These are phyloP conservation scores for Seminavis robusta DNA, from an alignment of 108 stramenopile genomes.

Conservation along the genomic window DNA sequence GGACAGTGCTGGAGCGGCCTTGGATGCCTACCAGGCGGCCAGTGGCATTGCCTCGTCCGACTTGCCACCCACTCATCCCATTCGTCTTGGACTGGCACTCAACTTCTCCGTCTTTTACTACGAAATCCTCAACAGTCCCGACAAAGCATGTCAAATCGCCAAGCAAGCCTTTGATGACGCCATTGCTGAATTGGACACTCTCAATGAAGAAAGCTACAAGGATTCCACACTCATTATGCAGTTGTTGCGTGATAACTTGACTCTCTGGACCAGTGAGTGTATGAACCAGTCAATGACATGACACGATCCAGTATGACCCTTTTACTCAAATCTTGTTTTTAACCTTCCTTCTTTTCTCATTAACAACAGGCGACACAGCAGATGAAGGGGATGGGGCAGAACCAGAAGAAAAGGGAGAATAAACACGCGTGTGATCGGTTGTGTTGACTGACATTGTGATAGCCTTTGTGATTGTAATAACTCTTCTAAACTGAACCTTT, in stretches of 20 bases:
- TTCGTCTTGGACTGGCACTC: conserved; percentile 99
- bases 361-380: no score
- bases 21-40: conserved; percentile 98
- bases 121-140: conserved; percentile 97
- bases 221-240: conserved; percentile 99
- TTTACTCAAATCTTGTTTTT: no score
- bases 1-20: conserved; percentile 89
- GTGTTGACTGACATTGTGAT: no score
- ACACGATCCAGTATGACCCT: no score
- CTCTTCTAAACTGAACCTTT: no score
- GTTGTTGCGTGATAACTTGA: conserved; percentile 99
- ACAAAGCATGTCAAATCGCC: conserved; percentile 95
- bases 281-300: conserved; percentile 61
- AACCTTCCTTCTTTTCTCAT: no score
- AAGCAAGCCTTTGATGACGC: conserved; percentile 99
- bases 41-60: conserved; percentile 93
- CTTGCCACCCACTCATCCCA: conserved; percentile 99
- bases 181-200: conserved; percentile 99
- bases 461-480: no score
- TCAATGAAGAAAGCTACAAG: conserved; percentile 99
- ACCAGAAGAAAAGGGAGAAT: no score
- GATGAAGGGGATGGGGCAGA: no score
- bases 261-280: conserved; percentile 97
- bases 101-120: conserved; percentile 99
- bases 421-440: no score